Evolutionary conservation across 2,329 filamentous ascomycete species (phyloP).

Genomic region (Berkeleyomyces rouxiae): DNA sequence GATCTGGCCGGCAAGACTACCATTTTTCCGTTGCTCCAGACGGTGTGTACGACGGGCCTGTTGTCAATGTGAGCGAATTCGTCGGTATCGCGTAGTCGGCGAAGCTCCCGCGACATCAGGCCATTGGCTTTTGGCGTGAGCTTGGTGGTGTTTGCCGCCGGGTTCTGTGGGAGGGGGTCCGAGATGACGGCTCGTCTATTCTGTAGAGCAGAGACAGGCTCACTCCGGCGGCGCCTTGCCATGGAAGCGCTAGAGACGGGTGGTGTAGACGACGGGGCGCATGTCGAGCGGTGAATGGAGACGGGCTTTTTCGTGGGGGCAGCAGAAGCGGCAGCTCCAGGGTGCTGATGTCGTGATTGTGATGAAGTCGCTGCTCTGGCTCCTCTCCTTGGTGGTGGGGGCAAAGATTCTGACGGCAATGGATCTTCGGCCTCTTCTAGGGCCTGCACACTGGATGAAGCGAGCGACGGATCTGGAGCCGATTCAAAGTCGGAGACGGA

Average conservation of each 20-base stretch:
- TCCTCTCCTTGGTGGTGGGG: too few species aligned
- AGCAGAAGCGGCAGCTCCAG: not conserved
- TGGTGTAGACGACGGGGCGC: conserved; percentile 27
- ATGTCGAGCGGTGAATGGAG: not conserved
- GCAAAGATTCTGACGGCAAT: too few species aligned
- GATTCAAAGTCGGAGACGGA: not conserved
- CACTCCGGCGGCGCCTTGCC: conserved; percentile 3
- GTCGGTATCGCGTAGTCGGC: conserved; percentile 43
- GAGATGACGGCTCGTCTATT: conserved; percentile 4
- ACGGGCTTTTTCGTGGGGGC: not conserved
- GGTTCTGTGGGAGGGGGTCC: conserved; percentile 28
- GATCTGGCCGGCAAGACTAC: conserved; percentile 29
- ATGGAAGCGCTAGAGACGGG: conserved; percentile 14
- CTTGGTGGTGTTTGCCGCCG: conserved; percentile 44
- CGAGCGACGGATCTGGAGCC: conserved; percentile 14
- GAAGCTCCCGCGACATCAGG: conserved; percentile 39
- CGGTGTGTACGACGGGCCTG: conserved; percentile 38
- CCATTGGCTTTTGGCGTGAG: conserved; percentile 31
- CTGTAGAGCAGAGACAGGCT: conserved; percentile 1
- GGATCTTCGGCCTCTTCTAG: too few species aligned
- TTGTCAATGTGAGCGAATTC: conserved; percentile 44
- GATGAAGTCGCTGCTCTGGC: conserved; percentile 18
- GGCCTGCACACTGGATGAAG: too few species aligned
- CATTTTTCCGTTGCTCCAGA: conserved; percentile 50
- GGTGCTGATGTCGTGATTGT: conserved; percentile 21